Conservation (phyloP, 805 yeast species). For the Candida yuanshanica region DNA sequence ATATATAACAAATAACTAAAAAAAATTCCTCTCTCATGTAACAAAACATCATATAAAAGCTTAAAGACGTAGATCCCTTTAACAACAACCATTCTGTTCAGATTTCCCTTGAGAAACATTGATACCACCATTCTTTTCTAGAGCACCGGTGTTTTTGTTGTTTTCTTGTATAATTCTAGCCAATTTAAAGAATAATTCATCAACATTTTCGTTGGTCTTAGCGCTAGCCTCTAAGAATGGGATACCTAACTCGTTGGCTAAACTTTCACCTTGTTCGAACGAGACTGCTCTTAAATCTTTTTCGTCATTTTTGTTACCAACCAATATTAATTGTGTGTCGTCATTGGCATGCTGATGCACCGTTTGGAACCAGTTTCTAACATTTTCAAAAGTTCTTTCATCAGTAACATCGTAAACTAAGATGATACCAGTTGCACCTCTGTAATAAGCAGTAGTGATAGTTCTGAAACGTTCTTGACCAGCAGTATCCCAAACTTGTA, state of each 20-base stretch:
- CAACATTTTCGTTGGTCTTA: constrained; percentile 87
- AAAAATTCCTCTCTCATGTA: not conserved
- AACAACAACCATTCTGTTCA: constrained; percentile 18
- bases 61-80: constrained; percentile 3
- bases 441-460: constrained; percentile 86
- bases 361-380: constrained; percentile 92
- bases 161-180: constrained; percentile 84
- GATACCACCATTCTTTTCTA: constrained; percentile 20
- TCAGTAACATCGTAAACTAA: constrained; percentile 82
- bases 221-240: constrained; percentile 97
- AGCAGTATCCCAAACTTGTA: constrained; percentile 97
- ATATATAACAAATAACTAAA: not conserved
- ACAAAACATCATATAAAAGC: not conserved
- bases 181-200: constrained; percentile 82
- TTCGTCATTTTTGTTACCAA: constrained; percentile 95
- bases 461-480: constrained; percentile 97
- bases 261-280: constrained; percentile 82
- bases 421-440: constrained; percentile 86
- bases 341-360: constrained; percentile 96
- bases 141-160: constrained; percentile 38
- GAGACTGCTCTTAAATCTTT: constrained; percentile 81
- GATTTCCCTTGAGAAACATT: constrained; percentile 15
- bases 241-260: constrained; percentile 80
- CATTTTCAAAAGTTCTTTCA: constrained; percentile 87
- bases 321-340: constrained; percentile 89